A percentile compares a stretch with the other conserved stretches of the same genome.
phyloP scores from a whole-genome alignment of 2,329 filamentous ascomycete species.

The Epicoccum sorghinum region DNA sequence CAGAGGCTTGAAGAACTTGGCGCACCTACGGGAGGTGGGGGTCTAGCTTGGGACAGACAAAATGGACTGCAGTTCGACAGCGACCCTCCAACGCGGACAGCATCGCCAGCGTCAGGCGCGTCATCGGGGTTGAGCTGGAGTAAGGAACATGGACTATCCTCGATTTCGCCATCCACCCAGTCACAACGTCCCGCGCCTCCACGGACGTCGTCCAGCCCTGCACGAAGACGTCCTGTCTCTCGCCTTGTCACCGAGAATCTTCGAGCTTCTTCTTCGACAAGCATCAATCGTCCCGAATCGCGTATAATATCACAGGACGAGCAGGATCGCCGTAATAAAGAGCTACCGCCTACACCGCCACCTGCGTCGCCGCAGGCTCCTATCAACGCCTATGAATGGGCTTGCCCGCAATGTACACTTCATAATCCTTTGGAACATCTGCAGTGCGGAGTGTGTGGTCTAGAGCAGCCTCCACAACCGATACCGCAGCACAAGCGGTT shows the following conservation, averaged over 20 bases:
- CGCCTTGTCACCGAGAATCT: constrained; percentile 37
- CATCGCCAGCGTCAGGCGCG: constrained; percentile 51
- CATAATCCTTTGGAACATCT: constrained; percentile 65
- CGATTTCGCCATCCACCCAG: constrained; percentile 15
- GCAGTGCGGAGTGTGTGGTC: constrained; percentile 65
- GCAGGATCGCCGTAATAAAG: constrained; percentile 31
- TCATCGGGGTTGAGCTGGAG: constrained; percentile 32
- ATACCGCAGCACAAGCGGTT: constrained; percentile 43
- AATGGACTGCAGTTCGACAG: constrained; percentile 48
- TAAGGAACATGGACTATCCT: constrained; percentile 44
- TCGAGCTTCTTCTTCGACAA: constrained; percentile 17
- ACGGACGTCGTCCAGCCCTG: constrained; percentile 22
- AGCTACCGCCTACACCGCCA: constrained; percentile 40
- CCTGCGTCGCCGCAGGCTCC: constrained; percentile 31
- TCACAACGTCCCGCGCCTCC: constrained; percentile 16
- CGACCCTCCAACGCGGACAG: constrained; percentile 53
- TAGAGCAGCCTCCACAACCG: constrained; percentile 58
- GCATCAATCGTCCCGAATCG: constrained; percentile 17
- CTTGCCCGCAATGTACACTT: constrained; percentile 66
- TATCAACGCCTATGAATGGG: constrained; percentile 56
- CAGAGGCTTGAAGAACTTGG: constrained; percentile 56
- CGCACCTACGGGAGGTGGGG: constrained; percentile 46
- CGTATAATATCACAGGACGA: constrained; percentile 39
- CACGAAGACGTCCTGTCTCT: constrained; percentile 40
- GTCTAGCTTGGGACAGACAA: constrained; percentile 45